Conservation (phyloP, 371 early-diverging fungal genomes). For the Syncephalastrum contaminatum region DNA sequence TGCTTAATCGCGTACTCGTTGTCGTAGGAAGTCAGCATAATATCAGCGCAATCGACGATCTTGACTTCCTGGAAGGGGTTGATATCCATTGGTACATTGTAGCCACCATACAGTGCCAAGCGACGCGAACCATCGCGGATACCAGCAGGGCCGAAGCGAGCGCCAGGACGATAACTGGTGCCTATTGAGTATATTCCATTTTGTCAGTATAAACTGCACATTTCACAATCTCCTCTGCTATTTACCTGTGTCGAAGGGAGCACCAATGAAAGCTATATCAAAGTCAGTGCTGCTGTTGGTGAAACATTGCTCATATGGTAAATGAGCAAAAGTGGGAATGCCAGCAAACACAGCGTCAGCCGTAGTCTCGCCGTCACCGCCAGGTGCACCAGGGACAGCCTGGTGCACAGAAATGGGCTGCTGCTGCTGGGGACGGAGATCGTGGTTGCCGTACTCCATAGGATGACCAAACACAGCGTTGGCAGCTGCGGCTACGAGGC, state of each 20-base stretch:
- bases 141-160: conserved; percentile 30
- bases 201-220: background rate
- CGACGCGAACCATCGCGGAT: conserved; percentile 29
- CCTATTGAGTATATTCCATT: background rate
- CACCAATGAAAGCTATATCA: conserved; percentile 31
- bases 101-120: conserved; percentile 15
- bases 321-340: conserved; percentile 28
- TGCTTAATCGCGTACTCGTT: conserved; percentile 14
- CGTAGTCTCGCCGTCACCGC: conserved; percentile 14
- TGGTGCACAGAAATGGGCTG: background rate
- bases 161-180: conserved; percentile 24
- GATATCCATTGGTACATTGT: conserved; percentile 24
- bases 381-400: conserved; percentile 10
- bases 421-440: conserved; percentile 13
- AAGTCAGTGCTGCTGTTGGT: conserved; percentile 5
- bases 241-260: conserved; percentile 25
- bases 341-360: conserved; percentile 24
- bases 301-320: conserved; percentile 22
- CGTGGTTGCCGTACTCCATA: conserved; percentile 15
- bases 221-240: background rate
- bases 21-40: conserved; percentile 23
- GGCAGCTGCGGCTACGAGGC: conserved; percentile 14
- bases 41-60: conserved; percentile 29
- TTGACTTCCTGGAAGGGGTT: conserved; percentile 23
- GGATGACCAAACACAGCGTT: conserved; percentile 14